Evolutionary conservation across 1,139 yeast species (phyloP).

Genomic region (Kodamaea derodonti): DNA sequence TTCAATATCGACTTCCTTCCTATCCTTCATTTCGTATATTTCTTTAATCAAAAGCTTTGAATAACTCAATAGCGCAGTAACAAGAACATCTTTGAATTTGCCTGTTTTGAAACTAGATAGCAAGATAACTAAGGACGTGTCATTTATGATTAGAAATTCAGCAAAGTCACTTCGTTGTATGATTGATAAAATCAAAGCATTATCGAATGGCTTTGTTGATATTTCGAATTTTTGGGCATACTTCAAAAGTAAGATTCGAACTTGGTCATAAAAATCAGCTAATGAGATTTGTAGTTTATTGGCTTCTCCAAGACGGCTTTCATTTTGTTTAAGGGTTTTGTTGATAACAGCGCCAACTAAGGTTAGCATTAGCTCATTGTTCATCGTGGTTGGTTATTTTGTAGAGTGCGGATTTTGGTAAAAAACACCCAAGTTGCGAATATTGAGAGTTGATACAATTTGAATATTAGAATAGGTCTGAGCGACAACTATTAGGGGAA

Average conservation of each 20-base stretch:
- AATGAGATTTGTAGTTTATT: conserved; percentile 15
- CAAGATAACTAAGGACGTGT: conserved; percentile 15
- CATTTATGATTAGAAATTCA: conserved; percentile 19
- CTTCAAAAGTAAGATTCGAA: conserved; percentile 15
- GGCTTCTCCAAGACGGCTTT: conserved; percentile 4
- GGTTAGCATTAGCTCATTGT: conserved; percentile 20
- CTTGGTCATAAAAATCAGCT: conserved; percentile 15
- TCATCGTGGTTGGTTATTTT: conserved; percentile 10
- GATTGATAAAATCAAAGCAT: conserved; percentile 9
- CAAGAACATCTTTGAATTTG: conserved; percentile 23
- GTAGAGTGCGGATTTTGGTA: too few relatives aligned
- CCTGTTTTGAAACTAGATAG: conserved; percentile 14
- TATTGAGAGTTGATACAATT: too few relatives aligned
- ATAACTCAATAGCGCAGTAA: conserved; percentile 24
- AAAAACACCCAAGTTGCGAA: too few relatives aligned
- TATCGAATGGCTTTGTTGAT: conserved; percentile 8
- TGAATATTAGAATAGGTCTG: too few relatives aligned
- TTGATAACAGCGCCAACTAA: conserved; percentile 32
- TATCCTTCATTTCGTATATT: conserved; percentile 22
- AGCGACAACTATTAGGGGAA: too few relatives aligned
- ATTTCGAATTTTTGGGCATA: conserved; percentile 14
- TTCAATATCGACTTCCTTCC: not conserved
- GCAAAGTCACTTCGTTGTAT: conserved; percentile 13
- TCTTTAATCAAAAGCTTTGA: conserved; percentile 23
- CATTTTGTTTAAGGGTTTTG: conserved; percentile 14